A percentile compares a stretch with the other conserved stretches of the same genome.
Conservation (phyloP, 805 yeast genomes). For the Suhomyces prunicola region DNA sequence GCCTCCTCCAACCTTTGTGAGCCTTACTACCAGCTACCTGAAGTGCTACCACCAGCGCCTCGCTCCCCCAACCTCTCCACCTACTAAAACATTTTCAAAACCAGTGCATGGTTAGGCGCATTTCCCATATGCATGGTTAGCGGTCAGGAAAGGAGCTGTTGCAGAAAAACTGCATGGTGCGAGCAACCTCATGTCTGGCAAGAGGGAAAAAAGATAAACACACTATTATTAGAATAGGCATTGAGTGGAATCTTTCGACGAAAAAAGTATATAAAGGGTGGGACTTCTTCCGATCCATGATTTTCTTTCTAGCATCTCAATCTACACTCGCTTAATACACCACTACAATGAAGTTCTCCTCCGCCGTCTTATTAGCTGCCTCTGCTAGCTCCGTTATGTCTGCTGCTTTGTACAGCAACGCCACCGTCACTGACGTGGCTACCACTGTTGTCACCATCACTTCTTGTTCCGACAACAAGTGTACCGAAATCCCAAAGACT, state of each 20-base stretch:
- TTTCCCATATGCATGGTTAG: background rate
- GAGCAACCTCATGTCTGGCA: background rate
- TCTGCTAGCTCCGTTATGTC: slow-evolving; percentile 21
- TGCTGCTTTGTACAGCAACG: slow-evolving; percentile 29
- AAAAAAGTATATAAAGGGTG: background rate
- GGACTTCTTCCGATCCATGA: background rate
- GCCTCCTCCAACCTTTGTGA: no score
- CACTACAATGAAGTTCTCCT: slow-evolving; percentile 32
- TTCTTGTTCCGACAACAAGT: slow-evolving; percentile 25
- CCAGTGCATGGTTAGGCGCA: background rate
- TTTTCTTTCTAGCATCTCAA: background rate
- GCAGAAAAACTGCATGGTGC: background rate
- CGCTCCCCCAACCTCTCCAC: background rate
- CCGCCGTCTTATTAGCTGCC: slow-evolving; percentile 23
- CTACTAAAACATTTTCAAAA: background rate
- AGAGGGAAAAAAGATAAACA: slow-evolving; percentile 1
- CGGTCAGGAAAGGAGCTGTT: background rate
- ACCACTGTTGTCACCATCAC: slow-evolving; percentile 28
- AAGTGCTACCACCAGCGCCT: background rate
- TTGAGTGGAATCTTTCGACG: background rate
- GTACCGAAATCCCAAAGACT: slow-evolving; percentile 18
- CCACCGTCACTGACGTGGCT: slow-evolving; percentile 10
- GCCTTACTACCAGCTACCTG: background rate
- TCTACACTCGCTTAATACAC: background rate
- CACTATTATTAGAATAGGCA: background rate